phyloP scores from a whole-genome alignment of 1,139 yeast genomes.

The Wickerhamiella pararugosa region DNA sequence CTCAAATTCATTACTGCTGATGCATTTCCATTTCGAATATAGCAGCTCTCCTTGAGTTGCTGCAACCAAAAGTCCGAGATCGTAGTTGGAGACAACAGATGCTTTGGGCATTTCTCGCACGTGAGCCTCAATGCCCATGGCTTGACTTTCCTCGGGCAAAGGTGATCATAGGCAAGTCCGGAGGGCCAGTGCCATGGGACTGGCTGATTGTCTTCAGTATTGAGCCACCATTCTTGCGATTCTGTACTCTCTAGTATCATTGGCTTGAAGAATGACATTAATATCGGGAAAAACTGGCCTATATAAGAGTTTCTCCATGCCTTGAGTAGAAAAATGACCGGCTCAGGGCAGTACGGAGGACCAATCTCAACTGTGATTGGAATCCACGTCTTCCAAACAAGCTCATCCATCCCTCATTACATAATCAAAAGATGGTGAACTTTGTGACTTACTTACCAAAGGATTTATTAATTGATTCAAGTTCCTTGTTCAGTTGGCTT shows the following conservation, averaged over 20 bases:
- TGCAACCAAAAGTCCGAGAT: constrained; percentile 50
- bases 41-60: constrained; percentile 67
- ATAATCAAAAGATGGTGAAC: too few species aligned
- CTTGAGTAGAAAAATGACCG: constrained; percentile 14
- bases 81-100: constrained; percentile 12
- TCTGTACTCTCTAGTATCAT: too few species aligned
- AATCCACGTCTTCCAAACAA: constrained; percentile 14
- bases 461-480: too few species aligned
- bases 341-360: constrained; percentile 15
- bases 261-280: constrained; percentile 32
- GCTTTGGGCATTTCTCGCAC: neutral
- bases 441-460: too few species aligned
- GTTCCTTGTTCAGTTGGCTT: too few species aligned
- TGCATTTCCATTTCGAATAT: constrained; percentile 55
- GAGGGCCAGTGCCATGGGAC: constrained; percentile 68
- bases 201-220: constrained; percentile 40
- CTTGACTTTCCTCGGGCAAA: constrained; percentile 26
- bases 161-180: constrained; percentile 53
- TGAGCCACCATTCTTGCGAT: constrained; percentile 45
- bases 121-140: constrained; percentile 10
- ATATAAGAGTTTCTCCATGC: constrained; percentile 42
- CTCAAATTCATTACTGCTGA: constrained; percentile 64
- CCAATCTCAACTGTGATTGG: constrained; percentile 12
- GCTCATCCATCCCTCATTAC: neutral
- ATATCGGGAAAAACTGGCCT: constrained; percentile 32